A percentile compares a stretch with the other conserved stretches of the same genome.
phyloP scores from a whole-genome alignment of 257 asterid genomes.

The Scutellaria galericulata region DNA sequence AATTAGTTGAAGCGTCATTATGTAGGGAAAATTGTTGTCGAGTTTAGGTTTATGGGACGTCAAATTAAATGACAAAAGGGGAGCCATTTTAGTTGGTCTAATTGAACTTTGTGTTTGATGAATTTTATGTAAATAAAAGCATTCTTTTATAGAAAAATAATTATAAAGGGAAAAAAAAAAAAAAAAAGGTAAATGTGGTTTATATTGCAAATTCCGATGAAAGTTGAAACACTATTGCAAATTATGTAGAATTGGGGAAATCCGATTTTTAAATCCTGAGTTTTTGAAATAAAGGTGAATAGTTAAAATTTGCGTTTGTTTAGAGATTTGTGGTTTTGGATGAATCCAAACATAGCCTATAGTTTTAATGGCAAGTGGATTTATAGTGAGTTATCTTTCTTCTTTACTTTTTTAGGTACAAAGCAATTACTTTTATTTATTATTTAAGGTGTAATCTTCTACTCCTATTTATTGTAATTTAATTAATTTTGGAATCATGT shows the following conservation, averaged over 20 bases:
- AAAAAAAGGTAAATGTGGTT: background rate
- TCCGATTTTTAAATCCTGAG: too few species aligned
- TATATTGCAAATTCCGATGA: conserved; percentile 9
- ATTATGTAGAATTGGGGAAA: too few species aligned
- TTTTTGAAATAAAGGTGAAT: too few species aligned
- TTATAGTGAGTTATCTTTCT: background rate
- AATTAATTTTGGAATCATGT: too few species aligned
- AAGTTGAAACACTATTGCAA: background rate
- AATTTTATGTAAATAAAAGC: too few species aligned
- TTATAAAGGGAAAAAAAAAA: background rate
- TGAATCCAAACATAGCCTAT: background rate
- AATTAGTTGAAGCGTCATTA: conserved; percentile 36
- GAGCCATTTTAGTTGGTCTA: conserved; percentile 27
- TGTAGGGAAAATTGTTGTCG: conserved; percentile 8
- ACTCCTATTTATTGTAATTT: background rate
- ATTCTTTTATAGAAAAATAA: too few species aligned
- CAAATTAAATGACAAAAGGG: conserved; percentile 14
- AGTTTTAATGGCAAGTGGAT: conserved; percentile 1
- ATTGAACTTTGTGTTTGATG: background rate
- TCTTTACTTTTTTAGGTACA: conserved; percentile 13
- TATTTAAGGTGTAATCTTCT: conserved; percentile 6
- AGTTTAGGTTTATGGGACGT: background rate
- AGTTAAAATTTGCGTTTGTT: too few species aligned
- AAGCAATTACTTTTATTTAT: background rate
- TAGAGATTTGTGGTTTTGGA: too few species aligned